Base-by-base conservation (phyloP, 805 yeast genomes). In the Torulaspora indica region DNA sequence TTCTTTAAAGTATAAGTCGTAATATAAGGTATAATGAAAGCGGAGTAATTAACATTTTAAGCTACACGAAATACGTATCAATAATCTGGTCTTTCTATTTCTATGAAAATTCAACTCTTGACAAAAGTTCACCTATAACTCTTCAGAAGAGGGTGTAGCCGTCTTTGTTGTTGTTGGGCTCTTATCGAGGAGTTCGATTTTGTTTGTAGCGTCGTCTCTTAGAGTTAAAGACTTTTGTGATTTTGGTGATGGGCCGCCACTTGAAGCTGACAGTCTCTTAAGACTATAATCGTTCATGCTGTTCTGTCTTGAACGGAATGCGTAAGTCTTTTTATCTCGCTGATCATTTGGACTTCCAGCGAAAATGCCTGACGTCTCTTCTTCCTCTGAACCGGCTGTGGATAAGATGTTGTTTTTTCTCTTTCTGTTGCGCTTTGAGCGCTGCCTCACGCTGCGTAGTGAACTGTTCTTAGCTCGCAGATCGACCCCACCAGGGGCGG, bases 1-100 rank as follows among this genome's bases (percentile, higher is more conserved):
- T 41, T 57, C 64, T 7, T 56, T 53, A 27, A 52, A 45, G 36
- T 57, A 52, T 37, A 48, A 53, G 30, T 38, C 42, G 13, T 43
- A 34, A 35, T 20, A 10, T 37, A 48, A 53, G 30, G 33, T 38
- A 17, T 43, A 34, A 35, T 20, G 8, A 6, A 30, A 31, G 23
- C 17, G 12, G 12, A 39, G 14, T 30, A 18, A 20, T 38, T 8
- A 31, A 36, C 18, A 17, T 1, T 25, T 15, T 5, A 23, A 38
- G 42, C 42, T 38, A 38, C 24, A 22, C 24, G 31, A 23, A 23
- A 9, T 27, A 25, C 28, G 4, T 12, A 8, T 12, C n/a, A 4
- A 25, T 25, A 25, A 25, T 20, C 23, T 13, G 15, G 23, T 29
- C 23, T 22, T 14, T 38, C 42, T 38, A 24, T 38, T 9, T 17